Base-by-base conservation (phyloP, 108 stramenopile genomes). In the Cyclotella sp. region DNA sequence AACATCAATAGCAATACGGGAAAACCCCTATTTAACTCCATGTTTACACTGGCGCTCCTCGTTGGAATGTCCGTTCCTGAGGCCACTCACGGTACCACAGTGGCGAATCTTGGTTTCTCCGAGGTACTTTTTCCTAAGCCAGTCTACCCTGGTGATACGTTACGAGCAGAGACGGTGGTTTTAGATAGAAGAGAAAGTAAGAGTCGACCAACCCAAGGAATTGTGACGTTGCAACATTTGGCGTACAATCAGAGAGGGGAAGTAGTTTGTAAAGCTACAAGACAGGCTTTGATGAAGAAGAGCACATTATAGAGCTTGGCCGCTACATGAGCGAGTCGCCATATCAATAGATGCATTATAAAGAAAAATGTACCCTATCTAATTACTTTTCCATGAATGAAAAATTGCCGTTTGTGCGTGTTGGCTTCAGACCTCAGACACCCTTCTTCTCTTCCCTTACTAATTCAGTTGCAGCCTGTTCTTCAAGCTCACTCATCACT, bases 271-370 rank as follows among this genome's bases (percentile, higher is more conserved):
- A 76, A 63, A 34, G 78, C 79, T 27, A 79, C 79, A 0, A 68
- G 83, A 52, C 75, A 75, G 69, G 83, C 83, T 18, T 66, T 84
- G 63, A 84, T 84, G 83, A 84, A 80, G 83, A 83, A 72, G 49
- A 70, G 63, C 34, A 28, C 6, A 34, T 34, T 34, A 5, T 34
- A 34, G 34, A 5, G 34, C n/a, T n/a, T 34, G 34, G 2, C 6
- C 34, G 4, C 2, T 6, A 34, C 34, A 5, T 34, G 4, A 34
- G 34, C 34, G 34, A 34, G 34, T 2, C 2, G 34, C 6, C 34
- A 2, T 34, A 34, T 34, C 34, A 34, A 5, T 34, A 34, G 34
- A 34, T 34, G 34, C 6, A 34, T 34, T 34, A 6, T 5, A 34
- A 34, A 34, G 34, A 34, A 34, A 34, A 2, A 34, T 34, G 2